Base-by-base conservation (phyloP, 495 filamentous ascomycete species). In the Copromyces sp. region DNA sequence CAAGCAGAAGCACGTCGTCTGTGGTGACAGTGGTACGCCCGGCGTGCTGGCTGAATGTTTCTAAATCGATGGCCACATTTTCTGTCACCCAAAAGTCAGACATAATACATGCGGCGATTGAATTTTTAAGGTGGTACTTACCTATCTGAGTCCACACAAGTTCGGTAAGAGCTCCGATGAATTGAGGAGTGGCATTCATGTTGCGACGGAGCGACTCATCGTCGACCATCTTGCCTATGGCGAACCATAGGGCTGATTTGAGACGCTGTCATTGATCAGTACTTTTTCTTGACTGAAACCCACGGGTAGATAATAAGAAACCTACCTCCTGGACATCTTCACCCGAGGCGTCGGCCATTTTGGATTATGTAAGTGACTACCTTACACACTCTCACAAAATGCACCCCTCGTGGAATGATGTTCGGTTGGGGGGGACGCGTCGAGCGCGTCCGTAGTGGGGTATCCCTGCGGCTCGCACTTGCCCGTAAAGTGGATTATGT, bases 161-260 rank as follows among this genome's bases (percentile, higher is more conserved):
- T 82, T 98, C 94, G 0, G 93, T 96, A 79, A 98, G 81, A 0
- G 93, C 93, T 11, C 89, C 94, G 76, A 97, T 98, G 82, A 98
- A 99, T 78, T 98, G 94, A 8, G 94, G 94, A 1, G 94, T 98
- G 3, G 94, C 93, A 81, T 95, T 97, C 73, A 91, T 86, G 77
- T 92, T 90, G 14, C 92, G 84, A 35, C 85, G 85, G 42, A 95
- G 82, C 39, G 90, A 91, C 79, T 97, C 93, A 74, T 94, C 89
- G 80, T 98, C 95, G 65, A 97, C 92, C 68, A 94, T 93, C 79
- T 94, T 92, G 78, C 94, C 94, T 73, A 97, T 89, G 29, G 89
- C 87, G 79, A 91, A 92, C 94, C 94, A 98, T n/a, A 99, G 87
- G 40, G 94, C 93, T 69, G 93, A 90, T 87, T 99, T 99, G 72